Evolutionary conservation across 2,329 filamentous ascomycete genomes (phyloP).

Genomic region (Trichoderma gracile): DNA sequence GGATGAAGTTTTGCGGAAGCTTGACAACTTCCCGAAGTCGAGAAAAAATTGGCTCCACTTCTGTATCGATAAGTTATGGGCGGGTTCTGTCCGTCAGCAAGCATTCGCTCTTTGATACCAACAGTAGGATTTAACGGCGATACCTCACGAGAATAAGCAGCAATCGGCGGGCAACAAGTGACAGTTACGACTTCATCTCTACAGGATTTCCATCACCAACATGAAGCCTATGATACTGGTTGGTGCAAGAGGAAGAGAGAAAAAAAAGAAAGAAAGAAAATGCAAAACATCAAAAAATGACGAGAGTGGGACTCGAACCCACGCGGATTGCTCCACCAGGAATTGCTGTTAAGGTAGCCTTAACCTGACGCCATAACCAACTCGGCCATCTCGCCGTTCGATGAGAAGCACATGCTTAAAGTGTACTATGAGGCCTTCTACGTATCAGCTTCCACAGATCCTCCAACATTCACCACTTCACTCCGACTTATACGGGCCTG

Average conservation of each 20-base stretch:
- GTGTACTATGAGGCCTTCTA: not conserved
- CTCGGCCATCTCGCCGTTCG: conserved; percentile 27
- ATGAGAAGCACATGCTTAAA: not conserved
- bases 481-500: too few relatives aligned
- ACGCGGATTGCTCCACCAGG: conserved; percentile 29
- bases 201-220: too few relatives aligned
- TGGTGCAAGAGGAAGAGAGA: too few relatives aligned
- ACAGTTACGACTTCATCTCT: not conserved
- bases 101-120: not conserved
- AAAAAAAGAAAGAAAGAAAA: too few relatives aligned
- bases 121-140: not conserved
- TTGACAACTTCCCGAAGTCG: not conserved
- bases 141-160: not conserved
- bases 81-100: not conserved
- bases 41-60: conserved; percentile 23
- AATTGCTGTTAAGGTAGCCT: conserved; percentile 29
- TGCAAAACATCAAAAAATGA: conserved; percentile 25
- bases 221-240: not conserved
- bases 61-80: conserved; percentile 18
- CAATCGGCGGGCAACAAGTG: too few relatives aligned
- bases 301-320: conserved; percentile 29
- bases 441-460: too few relatives aligned
- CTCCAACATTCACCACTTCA: too few relatives aligned
- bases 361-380: conserved; percentile 29
- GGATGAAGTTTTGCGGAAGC: conserved; percentile 15